A percentile compares a stretch with the other conserved stretches of the same genome.
Conservation (phyloP, 2,329 filamentous ascomycete species). For the Clarireedia hainanense region DNA sequence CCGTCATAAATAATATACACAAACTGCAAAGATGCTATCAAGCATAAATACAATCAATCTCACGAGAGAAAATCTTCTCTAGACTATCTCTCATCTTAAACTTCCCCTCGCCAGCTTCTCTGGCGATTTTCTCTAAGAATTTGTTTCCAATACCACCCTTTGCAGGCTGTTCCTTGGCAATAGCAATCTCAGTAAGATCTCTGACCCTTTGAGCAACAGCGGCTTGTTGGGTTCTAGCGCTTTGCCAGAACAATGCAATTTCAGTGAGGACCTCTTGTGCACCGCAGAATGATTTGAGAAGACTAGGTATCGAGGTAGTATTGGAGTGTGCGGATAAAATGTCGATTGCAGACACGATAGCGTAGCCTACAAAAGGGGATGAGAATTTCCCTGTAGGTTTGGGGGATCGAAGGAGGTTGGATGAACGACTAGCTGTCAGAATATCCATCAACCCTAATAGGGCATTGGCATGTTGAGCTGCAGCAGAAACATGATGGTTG, state of each 20-base stretch:
- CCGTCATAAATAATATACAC: slow-evolving; percentile 7
- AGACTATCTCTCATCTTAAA: slow-evolving; percentile 23
- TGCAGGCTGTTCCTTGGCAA: background rate
- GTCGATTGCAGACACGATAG: slow-evolving; percentile 56
- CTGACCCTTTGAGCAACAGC: slow-evolving; percentile 19
- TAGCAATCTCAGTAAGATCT: slow-evolving; percentile 10
- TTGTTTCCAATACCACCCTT: background rate
- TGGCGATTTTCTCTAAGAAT: slow-evolving; percentile 9
- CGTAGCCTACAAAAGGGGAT: slow-evolving; percentile 55
- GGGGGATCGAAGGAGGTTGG: background rate
- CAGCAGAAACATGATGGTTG: slow-evolving; percentile 38
- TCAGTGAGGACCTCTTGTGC: slow-evolving; percentile 48
- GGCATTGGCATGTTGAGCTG: slow-evolving; percentile 44
- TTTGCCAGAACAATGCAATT: slow-evolving; percentile 52
- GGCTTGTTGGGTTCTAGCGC: slow-evolving; percentile 40
- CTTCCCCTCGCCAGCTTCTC: slow-evolving; percentile 8
- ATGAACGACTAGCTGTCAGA: slow-evolving; percentile 31
- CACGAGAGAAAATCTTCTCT: slow-evolving; percentile 35
- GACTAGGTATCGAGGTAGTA: slow-evolving; percentile 40
- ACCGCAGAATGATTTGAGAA: slow-evolving; percentile 46
- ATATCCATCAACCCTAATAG: slow-evolving; percentile 41
- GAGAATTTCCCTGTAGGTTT: slow-evolving; percentile 31
- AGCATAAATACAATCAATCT: slow-evolving; percentile 25
- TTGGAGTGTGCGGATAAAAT: slow-evolving; percentile 54
- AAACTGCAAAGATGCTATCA: background rate